phyloP scores from a whole-genome alignment of 805 yeast species.

The Isabelozyma gotoi region DNA sequence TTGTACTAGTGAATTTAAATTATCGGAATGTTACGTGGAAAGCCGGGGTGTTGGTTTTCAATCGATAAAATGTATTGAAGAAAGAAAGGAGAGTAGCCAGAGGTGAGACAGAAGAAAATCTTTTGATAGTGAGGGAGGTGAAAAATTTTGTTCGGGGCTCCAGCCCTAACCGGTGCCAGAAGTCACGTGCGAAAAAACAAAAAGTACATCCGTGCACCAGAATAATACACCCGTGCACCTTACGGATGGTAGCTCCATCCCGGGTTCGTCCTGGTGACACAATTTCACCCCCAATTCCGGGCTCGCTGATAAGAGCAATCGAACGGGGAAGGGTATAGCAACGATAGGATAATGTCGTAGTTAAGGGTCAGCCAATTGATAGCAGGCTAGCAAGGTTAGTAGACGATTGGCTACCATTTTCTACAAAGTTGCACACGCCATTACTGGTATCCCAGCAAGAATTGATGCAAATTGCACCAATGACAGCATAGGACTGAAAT shows the following conservation, averaged over 20 bases:
- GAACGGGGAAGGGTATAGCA: neutral
- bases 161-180: too few species aligned
- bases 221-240: neutral
- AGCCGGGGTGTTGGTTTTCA: conserved; percentile 71
- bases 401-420: too few species aligned
- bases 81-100: conserved; percentile 3
- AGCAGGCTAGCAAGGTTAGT: too few species aligned
- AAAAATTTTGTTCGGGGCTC: neutral
- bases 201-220: neutral
- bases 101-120: conserved; percentile 4
- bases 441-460: too few species aligned
- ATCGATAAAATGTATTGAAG: conserved; percentile 43
- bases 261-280: neutral
- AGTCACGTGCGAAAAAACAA: too few species aligned
- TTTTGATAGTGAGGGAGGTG: too few species aligned
- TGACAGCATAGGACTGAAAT: too few species aligned
- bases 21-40: conserved; percentile 73
- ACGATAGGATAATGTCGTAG: neutral
- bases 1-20: conserved; percentile 12
- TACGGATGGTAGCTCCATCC: neutral
- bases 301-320: neutral
- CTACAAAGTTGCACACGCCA: too few species aligned
- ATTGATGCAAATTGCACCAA: too few species aligned
- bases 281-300: neutral
- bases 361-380: too few species aligned